These are phyloP conservation scores for Auricularia cornea DNA, from an alignment of 768 basidiomycete genomes.

Conservation along the genomic window DNA sequence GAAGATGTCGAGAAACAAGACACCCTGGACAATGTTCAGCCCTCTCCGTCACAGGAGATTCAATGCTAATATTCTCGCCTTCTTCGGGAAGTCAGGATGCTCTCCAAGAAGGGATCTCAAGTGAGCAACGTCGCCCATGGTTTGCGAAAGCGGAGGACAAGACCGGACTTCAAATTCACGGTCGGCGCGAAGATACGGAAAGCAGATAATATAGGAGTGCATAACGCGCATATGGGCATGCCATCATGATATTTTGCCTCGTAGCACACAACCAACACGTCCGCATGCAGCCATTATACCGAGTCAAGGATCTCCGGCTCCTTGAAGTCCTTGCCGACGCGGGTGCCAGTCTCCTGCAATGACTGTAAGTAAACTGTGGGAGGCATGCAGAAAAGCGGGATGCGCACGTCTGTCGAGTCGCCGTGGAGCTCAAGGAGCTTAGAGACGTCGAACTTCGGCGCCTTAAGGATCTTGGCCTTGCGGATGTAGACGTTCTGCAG, in stretches of 20 bases:
- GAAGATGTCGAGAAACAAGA: constrained; percentile 91
- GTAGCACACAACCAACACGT: constrained; percentile 7
- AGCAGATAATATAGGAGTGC: constrained; percentile 20
- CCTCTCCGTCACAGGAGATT: not conserved
- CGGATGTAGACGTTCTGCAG: constrained; percentile 98
- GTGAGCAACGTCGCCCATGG: constrained; percentile 70
- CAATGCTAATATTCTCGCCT: constrained; percentile 40
- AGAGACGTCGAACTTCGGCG: constrained; percentile 92
- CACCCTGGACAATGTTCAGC: constrained; percentile 46
- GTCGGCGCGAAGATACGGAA: not conserved
- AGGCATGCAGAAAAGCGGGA: constrained; percentile 2
- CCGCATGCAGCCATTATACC: constrained; percentile 52
- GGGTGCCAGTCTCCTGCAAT: constrained; percentile 83
- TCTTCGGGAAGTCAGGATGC: constrained; percentile 82
- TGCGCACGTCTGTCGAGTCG: constrained; percentile 83
- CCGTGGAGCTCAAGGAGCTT: constrained; percentile 97
- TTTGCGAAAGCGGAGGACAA: not conserved
- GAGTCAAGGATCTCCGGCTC: constrained; percentile 91
- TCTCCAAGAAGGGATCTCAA: constrained; percentile 51
- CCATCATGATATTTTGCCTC: constrained; percentile 1
- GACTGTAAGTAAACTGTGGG: constrained; percentile 6
- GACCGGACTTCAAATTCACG: constrained; percentile 12
- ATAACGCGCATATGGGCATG: constrained; percentile 18
- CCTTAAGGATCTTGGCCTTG: constrained; percentile 98
- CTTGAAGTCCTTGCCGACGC: constrained; percentile 93